A percentile compares a stretch with the other conserved stretches of the same genome.
phyloP scores from a whole-genome alignment of 768 basidiomycete species.

The Xerocomus potaroensis region DNA sequence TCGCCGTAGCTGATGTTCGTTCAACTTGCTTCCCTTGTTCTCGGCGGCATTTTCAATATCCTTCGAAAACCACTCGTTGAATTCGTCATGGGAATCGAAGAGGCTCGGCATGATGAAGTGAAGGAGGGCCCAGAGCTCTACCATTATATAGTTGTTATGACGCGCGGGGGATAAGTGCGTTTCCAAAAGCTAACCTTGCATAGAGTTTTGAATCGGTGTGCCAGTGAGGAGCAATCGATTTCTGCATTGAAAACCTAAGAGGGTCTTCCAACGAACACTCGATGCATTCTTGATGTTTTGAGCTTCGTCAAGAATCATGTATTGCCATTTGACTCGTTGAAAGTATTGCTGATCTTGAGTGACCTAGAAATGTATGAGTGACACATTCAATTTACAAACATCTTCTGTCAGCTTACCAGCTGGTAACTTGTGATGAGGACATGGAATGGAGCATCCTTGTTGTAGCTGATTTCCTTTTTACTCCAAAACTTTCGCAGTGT shows the following conservation, averaged over 20 bases:
- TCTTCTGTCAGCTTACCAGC: slow-evolving; percentile 48
- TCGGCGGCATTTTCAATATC: slow-evolving; percentile 96
- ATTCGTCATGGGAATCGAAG: slow-evolving; percentile 99
- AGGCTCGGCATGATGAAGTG: slow-evolving; percentile 99
- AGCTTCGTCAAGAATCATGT: slow-evolving; percentile 99
- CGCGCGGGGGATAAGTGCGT: background rate
- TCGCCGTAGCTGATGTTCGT: slow-evolving; percentile 91
- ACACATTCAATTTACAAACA: background rate
- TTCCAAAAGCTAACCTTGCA: slow-evolving; percentile 71
- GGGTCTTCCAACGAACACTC: slow-evolving; percentile 94
- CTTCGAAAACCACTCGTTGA: slow-evolving; percentile 99
- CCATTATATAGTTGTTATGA: slow-evolving; percentile 4
- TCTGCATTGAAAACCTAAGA: slow-evolving; percentile 92
- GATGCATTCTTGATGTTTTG: slow-evolving; percentile 99
- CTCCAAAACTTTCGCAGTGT: slow-evolving; percentile 97
- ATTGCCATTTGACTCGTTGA: slow-evolving; percentile 97
- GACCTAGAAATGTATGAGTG: slow-evolving; percentile 45
- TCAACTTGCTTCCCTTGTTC: slow-evolving; percentile 86
- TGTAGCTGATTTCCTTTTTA: slow-evolving; percentile 93
- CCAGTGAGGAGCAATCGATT: slow-evolving; percentile 94
- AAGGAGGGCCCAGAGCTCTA: slow-evolving; percentile 95
- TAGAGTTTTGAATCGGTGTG: slow-evolving; percentile 98
- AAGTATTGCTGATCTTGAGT: slow-evolving; percentile 98
- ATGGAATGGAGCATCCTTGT: slow-evolving; percentile 94
- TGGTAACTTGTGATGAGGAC: slow-evolving; percentile 97